These are phyloP conservation scores for Cladosporium sp. DNA, from an alignment of 2,329 filamentous ascomycete genomes.

Conservation along the genomic window DNA sequence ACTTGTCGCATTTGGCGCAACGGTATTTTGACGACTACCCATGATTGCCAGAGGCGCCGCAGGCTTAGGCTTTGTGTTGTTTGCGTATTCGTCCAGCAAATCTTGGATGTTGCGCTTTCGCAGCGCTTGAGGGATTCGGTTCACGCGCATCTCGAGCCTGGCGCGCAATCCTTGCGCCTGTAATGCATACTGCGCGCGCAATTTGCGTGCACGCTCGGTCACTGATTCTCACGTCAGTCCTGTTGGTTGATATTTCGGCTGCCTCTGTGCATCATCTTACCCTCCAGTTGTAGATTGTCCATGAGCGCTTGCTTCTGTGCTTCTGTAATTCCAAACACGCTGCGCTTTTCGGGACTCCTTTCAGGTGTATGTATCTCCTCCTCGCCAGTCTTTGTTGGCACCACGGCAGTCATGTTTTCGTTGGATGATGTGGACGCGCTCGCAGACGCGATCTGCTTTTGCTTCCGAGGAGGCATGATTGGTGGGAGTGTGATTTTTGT, in stretches of 20 bases:
- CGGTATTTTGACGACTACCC: neutral
- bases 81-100: slow-evolving; percentile 59
- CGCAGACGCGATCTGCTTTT: slow-evolving; percentile 10
- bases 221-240: slow-evolving; percentile 54
- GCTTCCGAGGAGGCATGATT: slow-evolving; percentile 13
- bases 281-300: slow-evolving; percentile 85
- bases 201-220: slow-evolving; percentile 80
- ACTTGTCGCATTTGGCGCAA: slow-evolving; percentile 8
- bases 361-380: slow-evolving; percentile 26
- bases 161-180: slow-evolving; percentile 83
- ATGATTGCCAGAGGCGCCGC: slow-evolving; percentile 19
- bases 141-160: slow-evolving; percentile 88
- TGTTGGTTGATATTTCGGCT: neutral
- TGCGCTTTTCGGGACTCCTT: slow-evolving; percentile 11
- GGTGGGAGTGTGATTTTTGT: neutral
- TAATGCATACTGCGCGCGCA: slow-evolving; percentile 84
- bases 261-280: slow-evolving; percentile 51
- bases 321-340: slow-evolving; percentile 35
- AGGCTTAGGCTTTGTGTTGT: slow-evolving; percentile 28
- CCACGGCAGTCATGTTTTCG: slow-evolving; percentile 17
- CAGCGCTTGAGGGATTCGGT: slow-evolving; percentile 79
- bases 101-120: slow-evolving; percentile 82
- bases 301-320: slow-evolving; percentile 82
- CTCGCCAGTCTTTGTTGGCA: slow-evolving; percentile 17
- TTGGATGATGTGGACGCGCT: slow-evolving; percentile 19